Base-by-base conservation (phyloP, 176 grass and related monocot species). In the Hyparrhenia diplandra region DNA sequence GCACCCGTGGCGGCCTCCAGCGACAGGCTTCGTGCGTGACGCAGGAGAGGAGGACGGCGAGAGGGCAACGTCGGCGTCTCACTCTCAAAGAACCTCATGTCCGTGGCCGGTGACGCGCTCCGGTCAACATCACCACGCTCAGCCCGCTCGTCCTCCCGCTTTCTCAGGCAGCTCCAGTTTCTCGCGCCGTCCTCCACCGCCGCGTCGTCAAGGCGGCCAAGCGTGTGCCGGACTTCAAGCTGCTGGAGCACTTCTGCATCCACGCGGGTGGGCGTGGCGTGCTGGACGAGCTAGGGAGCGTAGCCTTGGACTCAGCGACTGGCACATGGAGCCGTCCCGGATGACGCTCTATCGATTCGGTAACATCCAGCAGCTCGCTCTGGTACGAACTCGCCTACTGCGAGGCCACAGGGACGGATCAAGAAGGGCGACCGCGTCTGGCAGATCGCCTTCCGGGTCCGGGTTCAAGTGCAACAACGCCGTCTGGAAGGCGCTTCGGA, bases 291-390 rank as follows among this genome's bases (percentile, higher is more conserved):
- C 67, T 93, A n/a, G 77, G 37, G 91, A 93, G 85, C 68, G 49
- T 10, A 87, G 78, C 78, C 81, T 90, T 0, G 41, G 30, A 0
- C 69, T 93, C n/a, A 85, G 42, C 21, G 60, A 35, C 0, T 87
- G 87, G 87, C 73, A 93, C 87, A 93, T 93, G 91, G 91, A 93
- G 78, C 91, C 91, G 21, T 93, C 87, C 1, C 6, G 91, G 81
- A 93, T 93, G 87, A 93, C 91, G 52, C 91, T 93, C 0, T 79
- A 87, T 73, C 32, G 87, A 23, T 93, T 93, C 78, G 91, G 87
- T 9, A 93, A 93, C 55, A 93, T 93, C 91, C 8, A 93, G 87
- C 61, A 93, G 91, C 87, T 93, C 87, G 52, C 52, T 93, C 18
- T 93, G 87, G 91, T 93, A 93, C 67, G 87, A 93, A 67, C 81